Base-by-base conservation (phyloP, 208 protist species). In the Eutreptiella sp. region DNA sequence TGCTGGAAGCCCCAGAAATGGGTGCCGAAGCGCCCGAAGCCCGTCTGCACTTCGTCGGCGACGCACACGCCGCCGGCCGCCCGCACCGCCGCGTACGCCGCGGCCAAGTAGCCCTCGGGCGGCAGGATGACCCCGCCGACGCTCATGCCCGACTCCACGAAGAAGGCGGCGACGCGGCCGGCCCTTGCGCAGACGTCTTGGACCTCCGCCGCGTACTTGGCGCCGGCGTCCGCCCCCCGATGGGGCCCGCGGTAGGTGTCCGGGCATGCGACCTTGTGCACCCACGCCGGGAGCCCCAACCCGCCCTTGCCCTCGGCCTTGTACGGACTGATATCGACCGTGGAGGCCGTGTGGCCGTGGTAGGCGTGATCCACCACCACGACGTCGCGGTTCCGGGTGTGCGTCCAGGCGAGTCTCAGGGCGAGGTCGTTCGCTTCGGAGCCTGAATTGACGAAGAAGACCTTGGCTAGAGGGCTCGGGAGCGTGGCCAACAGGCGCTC, bases 381-480 rank as follows among this genome's bases (percentile, higher is more conserved):
- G 19, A 74, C 43, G 21, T 73, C 33, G 29, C 34, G 48, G 31
- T 45, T 24, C 7, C 47, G 11, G 16, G 54, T 77, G 34, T 68
- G 34, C 11, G 45, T 43, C 23, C 46, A 33, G 0, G 73, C 69
- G 21, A 79, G 38, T n/a, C 68, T 33, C 0, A 73, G 39, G 16
- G 73, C 73, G 43, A 65, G 41, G 58, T 71, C 7, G 63, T 88
- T 89, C 19, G 84, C 84, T 53, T 89, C 84, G 16, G 61, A 73
- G 33, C 84, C 84, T 42, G 75, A 83, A 62, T 89, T 89, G 48
- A 86, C 79, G 62, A 89, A 80, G 45, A 81, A 87, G 31, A 70
- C 69, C 3, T 66, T 59, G 21, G 38, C 35, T 31, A 66, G 65
- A n/a, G n/a, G n/a, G n/a, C n/a, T n/a, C 11, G 50, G 77, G 14